A percentile compares a stretch with the other conserved stretches of the same genome.
Conservation (phyloP, 768 basidiomycete species). For the Suillus brevipes region DNA sequence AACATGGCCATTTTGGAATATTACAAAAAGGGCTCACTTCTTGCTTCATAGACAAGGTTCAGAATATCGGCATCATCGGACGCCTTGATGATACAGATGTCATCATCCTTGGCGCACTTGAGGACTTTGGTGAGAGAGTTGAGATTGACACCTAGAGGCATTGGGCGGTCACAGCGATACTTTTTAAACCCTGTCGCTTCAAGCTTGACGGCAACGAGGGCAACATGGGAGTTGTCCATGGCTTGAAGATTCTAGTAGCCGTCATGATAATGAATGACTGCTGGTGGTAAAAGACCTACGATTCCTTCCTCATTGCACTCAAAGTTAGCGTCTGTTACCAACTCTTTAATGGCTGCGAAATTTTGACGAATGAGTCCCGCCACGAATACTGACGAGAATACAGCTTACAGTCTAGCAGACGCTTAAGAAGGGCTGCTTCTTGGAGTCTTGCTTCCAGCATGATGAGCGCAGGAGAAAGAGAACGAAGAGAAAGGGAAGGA, state of each 20-base stretch:
- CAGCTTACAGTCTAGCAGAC: slow-evolving; percentile 83
- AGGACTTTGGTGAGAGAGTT: slow-evolving; percentile 90
- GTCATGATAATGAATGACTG: neutral
- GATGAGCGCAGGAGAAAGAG: slow-evolving; percentile 16
- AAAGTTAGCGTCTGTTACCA: slow-evolving; percentile 97
- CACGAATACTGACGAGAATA: slow-evolving; percentile 9
- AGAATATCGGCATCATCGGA: slow-evolving; percentile 88
- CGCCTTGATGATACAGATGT: slow-evolving; percentile 87
- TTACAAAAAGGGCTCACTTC: slow-evolving; percentile 53
- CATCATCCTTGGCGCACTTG: slow-evolving; percentile 96
- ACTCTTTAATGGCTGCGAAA: slow-evolving; percentile 87
- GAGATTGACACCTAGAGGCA: slow-evolving; percentile 88
- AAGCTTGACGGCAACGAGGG: slow-evolving; percentile 88
- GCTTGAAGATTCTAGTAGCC: slow-evolving; percentile 78
- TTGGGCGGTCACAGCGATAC: slow-evolving; percentile 93
- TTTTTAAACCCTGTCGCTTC: slow-evolving; percentile 75
- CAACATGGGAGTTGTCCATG: slow-evolving; percentile 99
- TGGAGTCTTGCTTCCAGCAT: slow-evolving; percentile 93
- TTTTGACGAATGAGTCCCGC: neutral
- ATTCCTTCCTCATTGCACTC: slow-evolving; percentile 96
- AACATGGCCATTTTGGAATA: neutral
- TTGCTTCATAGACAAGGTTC: slow-evolving; percentile 87
- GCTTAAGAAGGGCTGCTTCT: slow-evolving; percentile 88
- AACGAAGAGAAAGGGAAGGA: slow-evolving; percentile 14
- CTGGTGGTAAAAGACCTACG: slow-evolving; percentile 39